Conservation (phyloP, 768 basidiomycete species). For the Tremella fuciformis region DNA sequence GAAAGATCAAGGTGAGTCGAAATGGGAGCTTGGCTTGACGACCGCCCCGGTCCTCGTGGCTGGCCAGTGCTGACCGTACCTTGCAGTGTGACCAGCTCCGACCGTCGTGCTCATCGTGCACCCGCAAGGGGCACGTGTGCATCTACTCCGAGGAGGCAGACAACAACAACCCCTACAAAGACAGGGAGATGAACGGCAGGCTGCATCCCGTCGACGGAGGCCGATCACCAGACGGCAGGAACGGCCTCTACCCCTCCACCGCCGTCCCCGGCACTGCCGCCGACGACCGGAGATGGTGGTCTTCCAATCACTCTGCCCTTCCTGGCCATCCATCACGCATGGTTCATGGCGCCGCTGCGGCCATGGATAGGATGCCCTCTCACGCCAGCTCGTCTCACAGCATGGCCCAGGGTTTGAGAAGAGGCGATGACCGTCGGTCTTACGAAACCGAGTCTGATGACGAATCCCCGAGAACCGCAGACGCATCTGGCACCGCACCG, state of each 20-base stretch:
- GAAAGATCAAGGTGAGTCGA: constrained; percentile 38
- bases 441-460: constrained; percentile 3
- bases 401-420: too few species aligned
- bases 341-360: neutral
- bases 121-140: constrained; percentile 22
- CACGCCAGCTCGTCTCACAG: neutral
- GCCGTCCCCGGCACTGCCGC: neutral
- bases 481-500: neutral
- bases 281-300: neutral
- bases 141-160: constrained; percentile 23
- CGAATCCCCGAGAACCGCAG: neutral
- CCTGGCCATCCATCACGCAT: too few species aligned
- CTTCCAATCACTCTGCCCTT: too few species aligned
- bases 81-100: constrained; percentile 25
- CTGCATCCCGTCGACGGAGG: constrained; percentile 8
- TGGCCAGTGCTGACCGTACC: too few species aligned
- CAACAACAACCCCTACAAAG: constrained; percentile 3
- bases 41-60: neutral
- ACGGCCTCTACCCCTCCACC: neutral
- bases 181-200: neutral
- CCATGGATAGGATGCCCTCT: neutral
- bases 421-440: neutral
- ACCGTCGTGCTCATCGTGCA: constrained; percentile 26
- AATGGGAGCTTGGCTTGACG: neutral
- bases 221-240: neutral